These are phyloP conservation scores for Casuarina glauca DNA, from an alignment of 306 rosid genomes.

Conservation along the genomic window DNA sequence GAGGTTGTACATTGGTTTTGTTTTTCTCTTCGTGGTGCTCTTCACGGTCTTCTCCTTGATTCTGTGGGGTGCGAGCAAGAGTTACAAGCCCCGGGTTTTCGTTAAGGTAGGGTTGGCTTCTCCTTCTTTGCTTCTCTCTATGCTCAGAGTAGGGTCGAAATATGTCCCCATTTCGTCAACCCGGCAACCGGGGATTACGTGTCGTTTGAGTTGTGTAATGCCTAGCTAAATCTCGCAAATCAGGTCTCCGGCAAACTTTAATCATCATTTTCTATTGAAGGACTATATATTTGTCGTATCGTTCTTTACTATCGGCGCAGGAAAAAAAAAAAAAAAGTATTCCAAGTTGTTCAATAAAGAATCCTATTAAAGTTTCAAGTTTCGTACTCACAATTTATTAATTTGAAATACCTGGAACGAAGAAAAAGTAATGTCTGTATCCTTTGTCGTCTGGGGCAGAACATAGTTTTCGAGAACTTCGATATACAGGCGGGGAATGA, in stretches of 20 bases:
- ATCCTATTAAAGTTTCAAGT: no score
- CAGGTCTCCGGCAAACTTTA: neutral
- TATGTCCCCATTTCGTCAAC: neutral
- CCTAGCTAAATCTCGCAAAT: neutral
- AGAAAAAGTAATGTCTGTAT: no score
- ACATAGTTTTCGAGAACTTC: slow-evolving; percentile 62
- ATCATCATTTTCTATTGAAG: no score
- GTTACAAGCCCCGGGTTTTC: slow-evolving; percentile 50
- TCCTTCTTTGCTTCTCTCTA: neutral
- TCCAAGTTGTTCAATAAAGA: no score
- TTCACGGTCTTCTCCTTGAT: slow-evolving; percentile 66
- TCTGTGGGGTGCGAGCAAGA: slow-evolving; percentile 92
- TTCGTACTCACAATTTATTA: no score
- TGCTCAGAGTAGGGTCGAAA: neutral
- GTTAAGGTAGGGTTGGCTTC: slow-evolving; percentile 48
- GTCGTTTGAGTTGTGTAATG: neutral
- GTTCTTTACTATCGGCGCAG: no score
- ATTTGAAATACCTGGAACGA: no score
- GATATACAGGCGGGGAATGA: slow-evolving; percentile 83
- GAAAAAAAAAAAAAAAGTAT: no score
- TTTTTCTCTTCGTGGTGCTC: slow-evolving; percentile 50
- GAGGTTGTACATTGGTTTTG: slow-evolving; percentile 52
- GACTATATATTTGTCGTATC: no score
- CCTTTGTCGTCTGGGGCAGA: slow-evolving; percentile 32
- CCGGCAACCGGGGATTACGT: neutral